phyloP scores from a whole-genome alignment of 345 rosid species.

The Bruguiera gymnorhiza region DNA sequence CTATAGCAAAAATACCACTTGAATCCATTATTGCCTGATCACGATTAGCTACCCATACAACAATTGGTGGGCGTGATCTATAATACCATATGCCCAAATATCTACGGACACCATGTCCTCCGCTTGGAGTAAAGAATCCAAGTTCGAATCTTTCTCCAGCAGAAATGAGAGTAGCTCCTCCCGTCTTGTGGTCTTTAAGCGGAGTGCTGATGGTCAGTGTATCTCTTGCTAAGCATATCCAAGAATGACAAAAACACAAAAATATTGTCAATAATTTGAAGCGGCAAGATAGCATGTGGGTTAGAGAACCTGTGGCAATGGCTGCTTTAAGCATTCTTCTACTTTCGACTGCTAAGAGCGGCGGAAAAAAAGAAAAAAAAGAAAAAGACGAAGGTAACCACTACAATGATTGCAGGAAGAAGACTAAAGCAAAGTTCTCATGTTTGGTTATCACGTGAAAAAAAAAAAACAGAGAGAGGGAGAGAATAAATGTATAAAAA shows the following conservation, averaged over 20 bases:
- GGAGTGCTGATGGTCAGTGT: neutral
- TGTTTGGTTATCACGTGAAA: no score
- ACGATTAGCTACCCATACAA: conserved; percentile 28
- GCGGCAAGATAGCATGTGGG: neutral
- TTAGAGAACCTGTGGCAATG: neutral
- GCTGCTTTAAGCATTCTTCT: neutral
- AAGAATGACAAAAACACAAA: neutral
- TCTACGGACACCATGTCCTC: neutral
- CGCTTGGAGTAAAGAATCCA: conserved; percentile 26
- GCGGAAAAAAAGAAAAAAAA: no score
- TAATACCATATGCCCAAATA: conserved; percentile 23
- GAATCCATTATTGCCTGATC: conserved; percentile 6
- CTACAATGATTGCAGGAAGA: no score
- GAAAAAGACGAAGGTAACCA: no score
- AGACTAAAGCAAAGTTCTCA: no score
- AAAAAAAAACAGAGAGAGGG: no score
- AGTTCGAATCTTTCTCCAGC: conserved; percentile 26
- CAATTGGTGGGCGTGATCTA: conserved; percentile 2
- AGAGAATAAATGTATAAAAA: no score
- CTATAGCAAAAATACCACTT: conserved; percentile 7
- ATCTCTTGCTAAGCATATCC: conserved; percentile 17
- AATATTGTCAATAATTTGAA: neutral
- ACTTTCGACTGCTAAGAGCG: no score
- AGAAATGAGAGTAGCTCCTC: conserved; percentile 30
- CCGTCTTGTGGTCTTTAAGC: neutral